phyloP scores from a whole-genome alignment of 345 rosid species.

The Gossypium thurberi region DNA sequence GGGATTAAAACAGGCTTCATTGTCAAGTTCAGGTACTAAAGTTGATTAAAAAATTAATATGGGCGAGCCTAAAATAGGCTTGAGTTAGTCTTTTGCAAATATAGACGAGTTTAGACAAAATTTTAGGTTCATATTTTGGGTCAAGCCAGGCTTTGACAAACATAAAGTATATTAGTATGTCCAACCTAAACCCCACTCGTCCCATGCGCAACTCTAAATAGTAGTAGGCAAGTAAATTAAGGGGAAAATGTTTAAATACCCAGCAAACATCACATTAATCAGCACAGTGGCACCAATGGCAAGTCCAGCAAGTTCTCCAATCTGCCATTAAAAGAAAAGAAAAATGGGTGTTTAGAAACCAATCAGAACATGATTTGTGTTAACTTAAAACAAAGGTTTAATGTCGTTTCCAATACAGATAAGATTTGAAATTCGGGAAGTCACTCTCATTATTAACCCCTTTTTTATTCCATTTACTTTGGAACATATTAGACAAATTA shows the following conservation, averaged over 20 bases:
- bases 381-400: neutral
- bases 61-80: no score
- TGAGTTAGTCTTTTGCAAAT: no score
- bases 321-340: constrained; percentile 28
- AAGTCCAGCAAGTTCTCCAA: constrained; percentile 93
- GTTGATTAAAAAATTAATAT: no score
- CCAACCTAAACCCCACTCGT: accelerated
- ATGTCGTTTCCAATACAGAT: neutral
- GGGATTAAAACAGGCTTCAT: no score
- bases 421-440: neutral
- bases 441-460: neutral
- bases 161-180: no score
- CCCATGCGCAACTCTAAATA: no score
- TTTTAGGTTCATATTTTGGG: no score
- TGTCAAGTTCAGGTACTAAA: no score
- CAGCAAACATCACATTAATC: constrained; percentile 80
- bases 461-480: no score
- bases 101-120: no score
- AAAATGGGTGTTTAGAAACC: neutral
- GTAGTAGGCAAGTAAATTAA: neutral
- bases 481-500: neutral
- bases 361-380: neutral
- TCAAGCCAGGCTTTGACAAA: no score
- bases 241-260: constrained; percentile 35
- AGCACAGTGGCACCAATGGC: constrained; percentile 84